Evolutionary conservation across 495 filamentous ascomycete genomes (phyloP).

Genomic region (Penicillium diatomitis): DNA sequence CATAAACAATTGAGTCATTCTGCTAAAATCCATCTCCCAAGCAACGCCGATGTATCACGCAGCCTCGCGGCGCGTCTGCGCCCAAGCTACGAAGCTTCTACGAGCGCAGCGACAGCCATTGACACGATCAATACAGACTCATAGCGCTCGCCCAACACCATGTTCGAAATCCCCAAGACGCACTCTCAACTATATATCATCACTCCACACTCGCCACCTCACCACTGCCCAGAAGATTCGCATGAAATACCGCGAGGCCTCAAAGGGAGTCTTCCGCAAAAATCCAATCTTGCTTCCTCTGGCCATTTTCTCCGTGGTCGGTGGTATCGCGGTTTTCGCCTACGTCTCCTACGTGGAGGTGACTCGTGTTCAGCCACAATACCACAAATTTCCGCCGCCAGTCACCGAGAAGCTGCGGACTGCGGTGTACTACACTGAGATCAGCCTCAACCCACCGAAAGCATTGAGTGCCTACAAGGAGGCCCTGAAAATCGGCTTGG

Average conservation of each 20-base stretch:
- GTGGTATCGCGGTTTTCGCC: slow-evolving; percentile 21
- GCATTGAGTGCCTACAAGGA: slow-evolving; percentile 75
- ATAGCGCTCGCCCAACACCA: slow-evolving; percentile 10
- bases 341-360: slow-evolving; percentile 55
- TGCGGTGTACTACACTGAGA: slow-evolving; percentile 79
- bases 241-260: slow-evolving; percentile 28
- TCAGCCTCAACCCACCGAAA: slow-evolving; percentile 54
- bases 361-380: slow-evolving; percentile 52
- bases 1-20: no score
- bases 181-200: slow-evolving; percentile 1
- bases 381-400: slow-evolving; percentile 68
- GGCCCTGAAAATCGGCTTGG: slow-evolving; percentile 59
- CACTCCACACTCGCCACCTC: slow-evolving; percentile 12
- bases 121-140: slow-evolving; percentile 18
- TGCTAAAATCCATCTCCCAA: background rate
- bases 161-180: slow-evolving; percentile 6
- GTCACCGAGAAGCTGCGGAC: slow-evolving; percentile 75
- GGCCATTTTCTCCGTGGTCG: slow-evolving; percentile 42
- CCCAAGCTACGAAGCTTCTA: slow-evolving; percentile 9
- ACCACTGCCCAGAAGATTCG: slow-evolving; percentile 20
- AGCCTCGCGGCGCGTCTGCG: slow-evolving; percentile 26
- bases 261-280: slow-evolving; percentile 39
- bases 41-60: slow-evolving; percentile 24
- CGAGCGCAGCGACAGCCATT: slow-evolving; percentile 12
- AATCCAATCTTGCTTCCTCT: slow-evolving; percentile 35